These are phyloP conservation scores for Penicillium desertorum DNA, from an alignment of 495 filamentous ascomycete genomes.

Conservation along the genomic window DNA sequence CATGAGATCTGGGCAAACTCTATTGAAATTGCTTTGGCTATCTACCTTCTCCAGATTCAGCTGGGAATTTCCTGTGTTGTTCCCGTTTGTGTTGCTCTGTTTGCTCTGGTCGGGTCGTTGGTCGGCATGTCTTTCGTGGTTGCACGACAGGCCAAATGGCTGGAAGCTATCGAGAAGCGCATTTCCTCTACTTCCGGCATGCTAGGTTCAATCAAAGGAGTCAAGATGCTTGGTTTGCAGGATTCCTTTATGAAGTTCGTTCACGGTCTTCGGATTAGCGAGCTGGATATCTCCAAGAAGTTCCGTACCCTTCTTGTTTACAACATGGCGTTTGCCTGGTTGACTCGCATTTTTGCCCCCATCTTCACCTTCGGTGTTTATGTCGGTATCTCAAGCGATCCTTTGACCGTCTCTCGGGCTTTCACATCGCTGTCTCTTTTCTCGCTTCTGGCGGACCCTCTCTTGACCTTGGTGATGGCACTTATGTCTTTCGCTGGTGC, in stretches of 20 bases:
- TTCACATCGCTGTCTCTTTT: slow-evolving; percentile 64
- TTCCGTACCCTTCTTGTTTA: slow-evolving; percentile 56
- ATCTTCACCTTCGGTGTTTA: slow-evolving; percentile 53
- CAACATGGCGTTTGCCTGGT: slow-evolving; percentile 55
- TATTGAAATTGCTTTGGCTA: slow-evolving; percentile 59
- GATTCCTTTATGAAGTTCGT: slow-evolving; percentile 41
- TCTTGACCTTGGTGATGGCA: slow-evolving; percentile 56
- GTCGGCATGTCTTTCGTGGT: slow-evolving; percentile 33
- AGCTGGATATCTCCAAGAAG: slow-evolving; percentile 55
- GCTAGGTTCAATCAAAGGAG: slow-evolving; percentile 57
- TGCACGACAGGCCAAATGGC: slow-evolving; percentile 28
- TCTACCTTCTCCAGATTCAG: slow-evolving; percentile 56
- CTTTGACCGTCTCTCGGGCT: slow-evolving; percentile 49
- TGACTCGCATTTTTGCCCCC: slow-evolving; percentile 52
- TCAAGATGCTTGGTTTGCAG: slow-evolving; percentile 63
- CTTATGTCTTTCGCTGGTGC: slow-evolving; percentile 54
- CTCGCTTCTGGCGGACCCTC: slow-evolving; percentile 56
- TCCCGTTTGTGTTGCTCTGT: slow-evolving; percentile 53
- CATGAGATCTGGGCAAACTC: slow-evolving; percentile 61
- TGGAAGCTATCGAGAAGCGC: slow-evolving; percentile 50
- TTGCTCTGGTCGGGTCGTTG: slow-evolving; percentile 40
- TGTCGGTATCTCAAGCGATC: slow-evolving; percentile 49
- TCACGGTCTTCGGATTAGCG: slow-evolving; percentile 53
- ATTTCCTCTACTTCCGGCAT: slow-evolving; percentile 52
- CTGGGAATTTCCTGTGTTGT: slow-evolving; percentile 52